Evolutionary conservation across 2,329 filamentous ascomycete species (phyloP), one percentile per base, ranked within the genome.

Genomic region (Chalara sp.): DNA sequence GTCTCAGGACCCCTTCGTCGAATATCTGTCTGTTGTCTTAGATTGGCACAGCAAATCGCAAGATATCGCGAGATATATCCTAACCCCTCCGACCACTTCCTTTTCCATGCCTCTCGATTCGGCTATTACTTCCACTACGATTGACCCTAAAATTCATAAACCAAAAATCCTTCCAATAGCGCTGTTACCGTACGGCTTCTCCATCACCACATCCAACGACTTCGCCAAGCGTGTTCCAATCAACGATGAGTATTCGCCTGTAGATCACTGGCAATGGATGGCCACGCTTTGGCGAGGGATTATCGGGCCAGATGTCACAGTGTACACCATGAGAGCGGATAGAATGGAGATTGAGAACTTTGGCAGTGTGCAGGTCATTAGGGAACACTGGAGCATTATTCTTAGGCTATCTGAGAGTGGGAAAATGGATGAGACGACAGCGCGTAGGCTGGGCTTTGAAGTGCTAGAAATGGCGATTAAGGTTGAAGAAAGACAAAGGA

Each of bases 191-290:
- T 79, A 70, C n/a, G 81, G 87, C 28, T 96, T 89, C 68, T 89
- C 89, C 54, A 79, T 96, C 40, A 86, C 84, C 10, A 79, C 86
- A 0, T 85, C 88, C 1, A 87, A 96, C 65, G 73, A 76, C 45
- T 92, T 86, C 65, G 87, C 90, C 1, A 81, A 80, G 49, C 74
- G 76, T 11, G 82, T 91, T 42, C 85, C 87, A 1, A 89, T 95
- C 58, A 72, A 76, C 13, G 90, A 95, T 63, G 75, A 78, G 6
- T 96, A 95, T 66, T 79, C 82, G 12, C 83, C 87, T 0, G 78
- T 87, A n/a, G 90, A 95, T 61, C 92, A 97, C 70, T 97, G 92
- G 90, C 87, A 95, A 67, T 97, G 92, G 92, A 89, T 93, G 75
- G 92, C 92, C 35, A 92, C 87, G 42, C 78, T 96, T 28, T 97